phyloP scores from a whole-genome alignment of 805 yeast genomes.

The Teunomyces lycoperdinae region DNA sequence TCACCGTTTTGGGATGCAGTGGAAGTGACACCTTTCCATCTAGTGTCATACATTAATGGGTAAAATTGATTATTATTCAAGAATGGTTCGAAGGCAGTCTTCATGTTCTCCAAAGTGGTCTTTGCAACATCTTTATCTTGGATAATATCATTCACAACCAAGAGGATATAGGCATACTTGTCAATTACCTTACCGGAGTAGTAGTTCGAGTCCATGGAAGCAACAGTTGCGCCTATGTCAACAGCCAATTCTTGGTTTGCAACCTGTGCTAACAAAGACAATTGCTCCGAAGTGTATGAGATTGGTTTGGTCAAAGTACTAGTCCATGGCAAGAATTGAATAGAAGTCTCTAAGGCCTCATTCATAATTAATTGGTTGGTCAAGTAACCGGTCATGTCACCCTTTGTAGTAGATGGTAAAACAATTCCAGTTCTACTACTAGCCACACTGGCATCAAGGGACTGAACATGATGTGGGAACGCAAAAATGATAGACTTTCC shows the following conservation, averaged over 20 bases:
- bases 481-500: conserved; percentile 49
- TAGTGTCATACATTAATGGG: conserved; percentile 56
- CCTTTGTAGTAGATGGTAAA: conserved; percentile 49
- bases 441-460: conserved; percentile 27
- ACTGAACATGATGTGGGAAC: conserved; percentile 50
- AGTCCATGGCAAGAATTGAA: conserved; percentile 48
- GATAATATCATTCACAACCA: conserved; percentile 49
- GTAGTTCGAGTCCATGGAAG: conserved; percentile 42
- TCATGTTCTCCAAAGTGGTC: conserved; percentile 32
- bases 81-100: conserved; percentile 44
- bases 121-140: conserved; percentile 39
- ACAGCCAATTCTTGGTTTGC: conserved; percentile 48
- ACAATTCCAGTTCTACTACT: conserved; percentile 38
- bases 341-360: conserved; percentile 38
- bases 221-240: conserved; percentile 43
- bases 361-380: conserved; percentile 35
- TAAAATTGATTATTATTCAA: conserved; percentile 40
- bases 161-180: conserved; percentile 55
- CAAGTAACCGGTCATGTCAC: conserved; percentile 46
- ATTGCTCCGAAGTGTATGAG: conserved; percentile 42
- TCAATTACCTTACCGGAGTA: conserved; percentile 53
- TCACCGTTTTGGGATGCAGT: conserved; percentile 46
- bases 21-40: conserved; percentile 55
- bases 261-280: conserved; percentile 40
- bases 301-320: conserved; percentile 27